Base-by-base conservation (phyloP, 2,329 filamentous ascomycete genomes). In the Diaporthe eres region DNA sequence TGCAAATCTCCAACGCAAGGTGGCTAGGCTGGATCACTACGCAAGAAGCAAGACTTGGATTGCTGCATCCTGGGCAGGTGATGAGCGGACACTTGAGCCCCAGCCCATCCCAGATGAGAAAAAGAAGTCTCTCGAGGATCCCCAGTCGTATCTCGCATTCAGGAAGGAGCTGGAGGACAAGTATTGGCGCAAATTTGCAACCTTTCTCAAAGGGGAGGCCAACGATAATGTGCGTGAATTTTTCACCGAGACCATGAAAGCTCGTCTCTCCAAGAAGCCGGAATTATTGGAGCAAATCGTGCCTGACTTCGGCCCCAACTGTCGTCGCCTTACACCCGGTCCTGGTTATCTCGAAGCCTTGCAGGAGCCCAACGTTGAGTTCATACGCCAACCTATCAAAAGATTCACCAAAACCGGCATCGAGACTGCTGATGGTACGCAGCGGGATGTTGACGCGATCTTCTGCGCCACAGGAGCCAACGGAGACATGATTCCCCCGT, bases 381-480 rank as follows among this genome's bases (percentile, higher is more conserved):
- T 90, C 78, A 90, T 93, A 78, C 86, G 86, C 47, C 87, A 87
- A 0, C 87, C 82, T 0, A 94, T 94, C 80, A 84, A 85, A 25
- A 85, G 87, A 0, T 91, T 94, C 77, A 93, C 90, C 0, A 84
- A 85, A 51, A 90, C 85, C 0, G 91, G 91, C 0, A 92, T 94
- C 61, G 87, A 90, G 78, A 92, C 90, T 0, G 83, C 81, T 0
- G 91, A 94, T 77, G 92, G 91, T 2, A 81, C 80, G 0, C 85
- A 89, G 42, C 84, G 91, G 4, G 86, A 90, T 22, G 90, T 93
- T 0, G 92, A 94, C 76, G 90, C 90, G 19, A 85, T 94, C 7
- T 90, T 94, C 78, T 94, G 92, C 79, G 90, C 92, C 1, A 95
- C 93, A 0, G 93, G 93, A 1, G 91, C 91, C 12, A 92, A 93